Evolutionary conservation across 202 grass and related monocot genomes (phyloP), one percentile per base, ranked within the genome.

Genomic region (Setaria viridis): DNA sequence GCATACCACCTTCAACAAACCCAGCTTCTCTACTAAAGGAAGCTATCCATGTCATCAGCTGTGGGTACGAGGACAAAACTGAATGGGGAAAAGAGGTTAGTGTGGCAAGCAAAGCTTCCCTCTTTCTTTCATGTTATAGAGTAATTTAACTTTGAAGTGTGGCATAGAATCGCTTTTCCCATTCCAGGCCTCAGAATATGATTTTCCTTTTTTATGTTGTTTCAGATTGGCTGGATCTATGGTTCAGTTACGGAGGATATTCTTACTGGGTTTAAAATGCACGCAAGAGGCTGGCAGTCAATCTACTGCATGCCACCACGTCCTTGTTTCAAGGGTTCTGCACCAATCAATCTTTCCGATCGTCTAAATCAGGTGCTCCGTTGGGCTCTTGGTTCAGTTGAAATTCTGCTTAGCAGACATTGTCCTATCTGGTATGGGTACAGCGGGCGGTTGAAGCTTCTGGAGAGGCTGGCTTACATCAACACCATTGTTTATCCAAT

Each of bases 351-450:
- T 58, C 56, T 58, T 58, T 58, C 56, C 0, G 56, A 58, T 58
- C 56, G 56, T 58, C 56, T 58, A 9, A n/a, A 58, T 21, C 56
- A 58, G 56, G 56, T 58, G 19, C 56, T 58, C 20, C 56, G 56
- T 9, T 67, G 64, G 64, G 64, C 64, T 67, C 64, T 67, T 67
- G 64, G 64, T 0, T 67, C 64, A 39, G 5, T 67, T 39, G 64
- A 67, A 39, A 67, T 67, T 67, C 1, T 67, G 1, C 8, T 67
- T 6, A 67, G 64, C 64, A 39, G 5, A 2, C 64, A 67, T 14
- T 67, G 64, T 9, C 64, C 64, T 39, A 2, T 67, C 1, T 67
- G 64, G 64, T 67, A 67, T 39, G 64, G 64, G 1, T 67, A 67
- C 8, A 9, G 7, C 0, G 64, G 64, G 0, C 4, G 64, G 3